Percentiles rank a stretch among this genome's conserved stretches.
These are phyloP conservation scores for Polyporus arcularius DNA, from an alignment of 768 basidiomycete genomes.

Conservation along the genomic window DNA sequence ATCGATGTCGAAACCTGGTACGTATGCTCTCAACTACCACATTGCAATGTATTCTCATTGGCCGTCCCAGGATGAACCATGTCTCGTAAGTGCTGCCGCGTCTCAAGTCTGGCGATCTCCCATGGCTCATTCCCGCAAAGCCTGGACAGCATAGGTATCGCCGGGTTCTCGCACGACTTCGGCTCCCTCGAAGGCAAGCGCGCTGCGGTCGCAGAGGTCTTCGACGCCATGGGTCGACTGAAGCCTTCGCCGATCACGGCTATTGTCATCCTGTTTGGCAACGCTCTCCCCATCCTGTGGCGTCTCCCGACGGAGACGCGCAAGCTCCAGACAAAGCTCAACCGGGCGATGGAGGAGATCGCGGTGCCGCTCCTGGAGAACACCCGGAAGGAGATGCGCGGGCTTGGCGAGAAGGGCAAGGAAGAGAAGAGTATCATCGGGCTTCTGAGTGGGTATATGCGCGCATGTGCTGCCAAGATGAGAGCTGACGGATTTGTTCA, in stretches of 20 bases:
- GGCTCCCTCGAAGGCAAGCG: constrained; percentile 50
- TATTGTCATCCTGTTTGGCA: constrained; percentile 28
- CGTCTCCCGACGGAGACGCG: constrained; percentile 34
- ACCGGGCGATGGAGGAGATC: constrained; percentile 35
- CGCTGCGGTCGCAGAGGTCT: constrained; percentile 35
- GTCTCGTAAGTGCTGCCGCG: constrained; percentile 36
- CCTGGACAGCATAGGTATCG: constrained; percentile 58
- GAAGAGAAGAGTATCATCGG: constrained; percentile 41
- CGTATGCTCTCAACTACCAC: neutral
- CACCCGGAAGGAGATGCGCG: constrained; percentile 36
- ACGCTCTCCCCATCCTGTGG: constrained; percentile 32
- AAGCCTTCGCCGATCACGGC: constrained; percentile 8
- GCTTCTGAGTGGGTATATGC: constrained; percentile 31
- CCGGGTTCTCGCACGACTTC: constrained; percentile 62
- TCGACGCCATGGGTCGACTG: constrained; percentile 24
- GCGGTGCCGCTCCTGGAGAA: constrained; percentile 34
- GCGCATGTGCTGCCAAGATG: neutral
- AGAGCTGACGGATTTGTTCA: neutral
- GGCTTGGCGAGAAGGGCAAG: constrained; percentile 20
- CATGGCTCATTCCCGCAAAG: constrained; percentile 30
- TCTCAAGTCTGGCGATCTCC: neutral
- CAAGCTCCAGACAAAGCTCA: constrained; percentile 28
- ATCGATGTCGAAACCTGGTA: constrained; percentile 52
- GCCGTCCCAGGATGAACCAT: constrained; percentile 41
- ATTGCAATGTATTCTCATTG: neutral